phyloP scores from a whole-genome alignment of 2,329 filamentous ascomycete species.

The Penicillium hordei region DNA sequence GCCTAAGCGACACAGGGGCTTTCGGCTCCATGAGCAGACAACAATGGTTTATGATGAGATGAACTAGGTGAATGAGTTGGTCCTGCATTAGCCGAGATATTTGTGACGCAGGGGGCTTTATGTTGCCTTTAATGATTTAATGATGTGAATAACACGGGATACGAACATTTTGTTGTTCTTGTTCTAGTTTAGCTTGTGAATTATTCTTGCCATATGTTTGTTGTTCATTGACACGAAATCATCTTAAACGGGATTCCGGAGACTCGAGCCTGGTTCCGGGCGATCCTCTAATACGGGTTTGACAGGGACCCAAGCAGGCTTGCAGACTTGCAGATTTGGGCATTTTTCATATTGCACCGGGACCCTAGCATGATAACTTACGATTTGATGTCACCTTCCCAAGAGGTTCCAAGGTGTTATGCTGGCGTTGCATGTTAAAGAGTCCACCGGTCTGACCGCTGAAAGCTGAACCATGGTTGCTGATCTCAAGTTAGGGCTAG shows the following conservation, averaged over 20 bases:
- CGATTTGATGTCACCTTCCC: not conserved
- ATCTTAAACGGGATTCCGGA: not conserved
- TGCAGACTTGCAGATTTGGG: constrained; percentile 2
- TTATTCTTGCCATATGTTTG: not conserved
- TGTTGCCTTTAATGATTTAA: constrained; percentile 11
- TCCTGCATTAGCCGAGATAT: constrained; percentile 3
- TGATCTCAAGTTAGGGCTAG: not conserved
- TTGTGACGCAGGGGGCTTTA: constrained; percentile 1
- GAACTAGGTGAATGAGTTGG: not conserved
- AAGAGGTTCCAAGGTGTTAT: not conserved
- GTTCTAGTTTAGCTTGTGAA: constrained; percentile 6
- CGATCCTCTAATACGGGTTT: constrained; percentile 4
- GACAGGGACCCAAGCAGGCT: not conserved
- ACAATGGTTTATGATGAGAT: not conserved
- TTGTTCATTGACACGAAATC: not conserved
- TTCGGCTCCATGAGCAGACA: not conserved
- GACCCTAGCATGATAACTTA: not conserved
- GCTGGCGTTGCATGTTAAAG: constrained; percentile 18
- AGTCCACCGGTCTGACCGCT: constrained; percentile 14
- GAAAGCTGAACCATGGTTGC: not conserved
- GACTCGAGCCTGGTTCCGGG: not conserved
- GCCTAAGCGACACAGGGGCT: constrained; percentile 22
- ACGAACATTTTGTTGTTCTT: constrained; percentile 2
- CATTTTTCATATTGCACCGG: not conserved
- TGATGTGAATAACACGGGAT: constrained; percentile 8